Base-by-base conservation (phyloP, 2,329 filamentous ascomycete genomes). In the Pseudogymnoascus sp. region DNA sequence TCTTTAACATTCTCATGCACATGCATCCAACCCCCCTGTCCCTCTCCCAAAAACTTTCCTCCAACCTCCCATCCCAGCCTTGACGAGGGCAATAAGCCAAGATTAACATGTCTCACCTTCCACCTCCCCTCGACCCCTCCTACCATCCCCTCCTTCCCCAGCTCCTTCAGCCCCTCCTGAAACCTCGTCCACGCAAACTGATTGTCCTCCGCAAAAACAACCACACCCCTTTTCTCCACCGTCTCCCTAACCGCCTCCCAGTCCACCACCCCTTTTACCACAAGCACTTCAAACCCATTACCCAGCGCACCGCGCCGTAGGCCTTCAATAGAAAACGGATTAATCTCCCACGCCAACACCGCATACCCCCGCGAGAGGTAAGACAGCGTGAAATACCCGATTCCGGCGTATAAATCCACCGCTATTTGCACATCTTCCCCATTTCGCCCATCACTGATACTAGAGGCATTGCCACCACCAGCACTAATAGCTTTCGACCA, bases 311-410 rank as follows among this genome's bases (percentile, higher is more conserved):
- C 93, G 68, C 90, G 84, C 25, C 86, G 81, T 72, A 98, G 75
- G 0, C 90, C 92, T 77, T 97, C 92, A 36, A 96, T 83, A 68
- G 88, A 92, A 88, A 93, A 90, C 0, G 89, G 88, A 74, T 96
- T 97, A 54, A 97, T 79, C 76, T 98, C 93, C 90, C 91, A 98
- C 69, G 92, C 90, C 45, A 95, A 79, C 1, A 97, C 88, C 7
- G 71, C 78, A 71, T 93, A 78, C 0, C 91, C 92, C 16, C 88
- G 83, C 65, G 79, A 81, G 6, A 87, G 83, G 76, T 96, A 97
- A 34, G 86, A 90, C 72, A 97, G 96, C 3, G 89, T 85, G 76
- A 98, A 97, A 76, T 97, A 97, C 4, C 93, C 93, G 68, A 97
- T 96, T 0, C 93, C 93, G 0, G 90, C 91, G 77, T 96, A 97